A percentile compares a stretch with the other conserved stretches of the same genome.
phyloP scores from a whole-genome alignment of 148 eudicot species.

The Limonium bicolor region DNA sequence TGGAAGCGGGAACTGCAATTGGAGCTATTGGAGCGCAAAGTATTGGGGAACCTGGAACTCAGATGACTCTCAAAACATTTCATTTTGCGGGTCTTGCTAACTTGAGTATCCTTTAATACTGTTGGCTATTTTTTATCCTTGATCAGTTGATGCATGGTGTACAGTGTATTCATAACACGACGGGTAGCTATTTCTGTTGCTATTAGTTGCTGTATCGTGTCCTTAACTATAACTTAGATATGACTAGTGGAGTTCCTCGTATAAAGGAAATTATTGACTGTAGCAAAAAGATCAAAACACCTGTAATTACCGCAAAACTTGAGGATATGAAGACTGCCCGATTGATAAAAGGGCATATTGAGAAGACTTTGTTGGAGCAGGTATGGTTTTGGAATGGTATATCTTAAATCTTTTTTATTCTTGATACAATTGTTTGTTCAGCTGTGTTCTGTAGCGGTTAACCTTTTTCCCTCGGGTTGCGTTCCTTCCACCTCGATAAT shows the following conservation, averaged over 20 bases:
- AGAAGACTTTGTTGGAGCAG: constrained; percentile 75
- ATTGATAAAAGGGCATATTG: constrained; percentile 60
- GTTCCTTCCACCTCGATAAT: background rate
- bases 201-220: constrained; percentile 1
- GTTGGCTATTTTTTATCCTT: background rate
- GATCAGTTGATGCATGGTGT: background rate
- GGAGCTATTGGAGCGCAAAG: constrained; percentile 99
- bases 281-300: constrained; percentile 83
- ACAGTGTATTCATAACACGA: no score
- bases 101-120: constrained; percentile 77
- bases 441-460: background rate
- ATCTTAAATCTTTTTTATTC: no score
- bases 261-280: constrained; percentile 85
- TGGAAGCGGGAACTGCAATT: constrained; percentile 88
- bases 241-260: constrained; percentile 97
- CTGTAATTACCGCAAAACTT: constrained; percentile 62
- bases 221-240: constrained; percentile 65
- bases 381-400: no score
- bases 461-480: background rate
- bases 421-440: background rate
- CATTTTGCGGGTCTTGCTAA: constrained; percentile 99
- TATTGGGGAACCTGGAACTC: constrained; percentile 98
- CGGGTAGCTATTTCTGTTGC: no score
- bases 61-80: constrained; percentile 94
- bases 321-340: constrained; percentile 27